phyloP scores from a whole-genome alignment of 176 grass and related monocot species.

The Juncus effusus region DNA sequence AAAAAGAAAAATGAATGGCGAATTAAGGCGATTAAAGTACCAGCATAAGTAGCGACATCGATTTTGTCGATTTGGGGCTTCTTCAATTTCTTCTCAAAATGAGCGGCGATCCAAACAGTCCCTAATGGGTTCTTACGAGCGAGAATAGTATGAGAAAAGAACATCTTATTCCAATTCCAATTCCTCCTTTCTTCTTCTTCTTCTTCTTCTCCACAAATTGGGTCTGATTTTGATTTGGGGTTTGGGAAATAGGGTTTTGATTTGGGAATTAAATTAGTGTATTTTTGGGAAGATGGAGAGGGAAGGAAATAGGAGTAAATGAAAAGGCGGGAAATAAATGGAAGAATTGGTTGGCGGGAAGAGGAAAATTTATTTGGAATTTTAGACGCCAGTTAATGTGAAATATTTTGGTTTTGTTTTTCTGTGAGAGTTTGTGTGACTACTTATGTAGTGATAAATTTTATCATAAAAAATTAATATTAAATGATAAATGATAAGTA shows the following conservation, averaged over 20 bases:
- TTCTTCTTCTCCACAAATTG: background rate
- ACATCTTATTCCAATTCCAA: constrained; percentile 34
- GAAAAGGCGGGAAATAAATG: background rate
- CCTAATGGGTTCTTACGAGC: constrained; percentile 62
- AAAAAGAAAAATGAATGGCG: too few relatives aligned
- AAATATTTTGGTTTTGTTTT: too few relatives aligned
- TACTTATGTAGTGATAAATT: too few relatives aligned
- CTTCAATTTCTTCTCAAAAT: constrained; percentile 87
- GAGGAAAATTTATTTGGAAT: background rate
- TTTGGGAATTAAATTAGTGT: too few relatives aligned
- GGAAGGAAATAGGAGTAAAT: background rate
- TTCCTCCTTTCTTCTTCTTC: background rate
- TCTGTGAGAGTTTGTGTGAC: too few relatives aligned
- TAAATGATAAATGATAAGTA: too few relatives aligned
- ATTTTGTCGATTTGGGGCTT: constrained; percentile 73
- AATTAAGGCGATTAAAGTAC: constrained; percentile 13
- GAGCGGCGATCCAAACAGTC: constrained; percentile 87
- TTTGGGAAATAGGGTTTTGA: constrained; percentile 7
- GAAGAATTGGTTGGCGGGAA: background rate
- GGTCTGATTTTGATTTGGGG: background rate
- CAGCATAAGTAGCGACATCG: constrained; percentile 61
- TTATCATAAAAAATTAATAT: too few relatives aligned
- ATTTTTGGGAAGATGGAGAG: background rate
- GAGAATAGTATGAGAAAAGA: constrained; percentile 87
- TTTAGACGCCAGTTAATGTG: too few relatives aligned